phyloP scores from a whole-genome alignment of 345 rosid genomes.

The Bretschneidera sinensis region DNA sequence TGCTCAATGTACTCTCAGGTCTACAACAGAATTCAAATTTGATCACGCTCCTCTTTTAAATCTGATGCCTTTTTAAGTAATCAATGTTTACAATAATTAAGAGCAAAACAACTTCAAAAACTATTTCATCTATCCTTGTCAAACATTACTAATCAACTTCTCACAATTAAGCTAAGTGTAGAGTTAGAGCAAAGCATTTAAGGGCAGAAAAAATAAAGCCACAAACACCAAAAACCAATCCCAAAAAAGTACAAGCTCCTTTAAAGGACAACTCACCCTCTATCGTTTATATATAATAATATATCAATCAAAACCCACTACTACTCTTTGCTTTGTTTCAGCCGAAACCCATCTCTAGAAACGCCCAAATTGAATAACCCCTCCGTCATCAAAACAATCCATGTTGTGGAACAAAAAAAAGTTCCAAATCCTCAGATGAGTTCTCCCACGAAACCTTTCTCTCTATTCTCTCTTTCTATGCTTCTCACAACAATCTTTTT shows the following conservation, averaged over 20 bases:
- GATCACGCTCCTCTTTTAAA: not conserved
- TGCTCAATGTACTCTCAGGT: not conserved
- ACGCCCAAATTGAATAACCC: not conserved
- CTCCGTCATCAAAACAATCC: not conserved
- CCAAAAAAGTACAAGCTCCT: not conserved
- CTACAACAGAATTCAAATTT: not conserved
- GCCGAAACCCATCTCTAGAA: conserved; percentile 9
- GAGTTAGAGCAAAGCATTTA: conserved; percentile 6
- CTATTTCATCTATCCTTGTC: too few relatives aligned
- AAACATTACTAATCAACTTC: too few relatives aligned
- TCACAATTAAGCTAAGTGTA: too few relatives aligned
- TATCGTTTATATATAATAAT: too few relatives aligned
- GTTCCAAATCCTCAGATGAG: not conserved
- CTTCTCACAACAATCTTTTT: conserved; percentile 16
- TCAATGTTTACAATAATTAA: not conserved
- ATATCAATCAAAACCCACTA: too few relatives aligned
- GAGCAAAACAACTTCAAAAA: not conserved
- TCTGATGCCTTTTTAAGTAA: too few relatives aligned
- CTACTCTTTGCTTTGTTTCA: too few relatives aligned
- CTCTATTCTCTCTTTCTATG: conserved; percentile 5
- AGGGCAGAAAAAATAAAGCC: not conserved
- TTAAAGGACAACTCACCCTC: not conserved
- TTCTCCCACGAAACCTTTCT: not conserved
- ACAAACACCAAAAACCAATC: not conserved
- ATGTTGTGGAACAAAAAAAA: not conserved